Evolutionary conservation across 169 alveolate genomes (phyloP).

Genomic region (Plasmodium adleri): DNA sequence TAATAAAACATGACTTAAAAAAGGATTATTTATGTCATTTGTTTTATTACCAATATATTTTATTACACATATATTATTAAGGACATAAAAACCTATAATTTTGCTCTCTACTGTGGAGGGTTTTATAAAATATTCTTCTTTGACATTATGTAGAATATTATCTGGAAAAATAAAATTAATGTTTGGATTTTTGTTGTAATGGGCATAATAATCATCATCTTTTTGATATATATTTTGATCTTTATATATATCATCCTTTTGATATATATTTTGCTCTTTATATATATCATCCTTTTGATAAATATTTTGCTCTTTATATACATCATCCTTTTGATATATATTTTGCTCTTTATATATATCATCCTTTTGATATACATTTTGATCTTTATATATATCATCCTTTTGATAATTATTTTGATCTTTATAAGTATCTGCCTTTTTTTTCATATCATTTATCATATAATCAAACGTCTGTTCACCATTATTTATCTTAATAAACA

Average conservation of each 20-base stretch:
- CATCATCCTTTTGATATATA: no score
- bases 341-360: no score
- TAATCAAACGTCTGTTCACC: slow-evolving; percentile 8
- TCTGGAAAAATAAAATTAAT: slow-evolving; percentile 6
- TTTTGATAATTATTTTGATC: not conserved
- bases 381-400: not conserved
- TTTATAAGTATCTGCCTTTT: not conserved
- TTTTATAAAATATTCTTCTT: slow-evolving; percentile 2
- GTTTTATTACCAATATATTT: not conserved
- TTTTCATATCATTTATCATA: not conserved
- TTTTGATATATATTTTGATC: not conserved
- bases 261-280: no score
- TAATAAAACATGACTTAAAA: slow-evolving; percentile 18
- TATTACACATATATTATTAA: slow-evolving; percentile 6
- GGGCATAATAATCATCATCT: not conserved
- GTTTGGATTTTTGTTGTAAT: no score
- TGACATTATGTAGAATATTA: not conserved
- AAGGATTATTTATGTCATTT: slow-evolving; percentile 17
- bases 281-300: no score
- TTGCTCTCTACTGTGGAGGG: not conserved
- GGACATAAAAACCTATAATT: slow-evolving; percentile 12
- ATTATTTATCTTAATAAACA: not conserved
- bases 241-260: not conserved
- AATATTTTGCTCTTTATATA: no score
- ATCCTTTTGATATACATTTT: not conserved